Evolutionary conservation across 352 stramenopile genomes (phyloP).

Genomic region (Globisporangium mamillatum): DNA sequence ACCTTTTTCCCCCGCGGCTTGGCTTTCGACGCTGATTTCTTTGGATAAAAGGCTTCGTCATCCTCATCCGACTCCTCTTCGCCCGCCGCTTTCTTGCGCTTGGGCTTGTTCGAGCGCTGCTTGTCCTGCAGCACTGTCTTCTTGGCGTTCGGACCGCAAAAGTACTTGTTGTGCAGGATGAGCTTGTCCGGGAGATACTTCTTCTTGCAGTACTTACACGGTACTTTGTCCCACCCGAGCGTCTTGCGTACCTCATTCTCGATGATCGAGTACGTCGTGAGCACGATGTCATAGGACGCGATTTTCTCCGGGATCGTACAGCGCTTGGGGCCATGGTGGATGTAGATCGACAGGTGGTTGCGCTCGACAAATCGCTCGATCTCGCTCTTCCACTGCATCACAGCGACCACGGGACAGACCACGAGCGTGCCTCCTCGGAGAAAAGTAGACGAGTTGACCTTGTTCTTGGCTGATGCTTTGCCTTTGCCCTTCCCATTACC

Average conservation of each 20-base stretch:
- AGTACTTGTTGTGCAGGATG: constrained; percentile 95
- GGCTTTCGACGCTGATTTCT: constrained; percentile 44
- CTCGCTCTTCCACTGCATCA: constrained; percentile 93
- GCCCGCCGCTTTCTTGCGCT: constrained; percentile 52
- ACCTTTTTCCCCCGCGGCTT: constrained; percentile 30
- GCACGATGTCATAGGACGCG: constrained; percentile 95
- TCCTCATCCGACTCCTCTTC: constrained; percentile 47
- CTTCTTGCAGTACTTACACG: constrained; percentile 95
- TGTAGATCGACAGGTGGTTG: constrained; percentile 91
- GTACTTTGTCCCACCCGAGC: constrained; percentile 67
- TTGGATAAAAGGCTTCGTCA: constrained; percentile 36
- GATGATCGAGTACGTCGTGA: constrained; percentile 98
- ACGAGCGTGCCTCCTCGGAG: constrained; percentile 91
- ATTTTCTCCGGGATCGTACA: constrained; percentile 72
- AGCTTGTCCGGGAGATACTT: constrained; percentile 94
- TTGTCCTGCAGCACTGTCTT: constrained; percentile 92
- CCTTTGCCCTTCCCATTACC: not conserved
- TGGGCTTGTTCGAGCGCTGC: constrained; percentile 58
- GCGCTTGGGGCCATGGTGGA: constrained; percentile 95
- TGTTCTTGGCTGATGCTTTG: constrained; percentile 7
- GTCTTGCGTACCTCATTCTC: constrained; percentile 89
- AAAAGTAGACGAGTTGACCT: constrained; percentile 10
- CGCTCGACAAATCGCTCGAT: constrained; percentile 92
- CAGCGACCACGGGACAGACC: constrained; percentile 95
- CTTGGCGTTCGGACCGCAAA: constrained; percentile 96